Evolutionary conservation across 208 protist genomes (phyloP), one percentile per base, ranked within the genome.

Genomic region (Acanthamoeba quina): DNA sequence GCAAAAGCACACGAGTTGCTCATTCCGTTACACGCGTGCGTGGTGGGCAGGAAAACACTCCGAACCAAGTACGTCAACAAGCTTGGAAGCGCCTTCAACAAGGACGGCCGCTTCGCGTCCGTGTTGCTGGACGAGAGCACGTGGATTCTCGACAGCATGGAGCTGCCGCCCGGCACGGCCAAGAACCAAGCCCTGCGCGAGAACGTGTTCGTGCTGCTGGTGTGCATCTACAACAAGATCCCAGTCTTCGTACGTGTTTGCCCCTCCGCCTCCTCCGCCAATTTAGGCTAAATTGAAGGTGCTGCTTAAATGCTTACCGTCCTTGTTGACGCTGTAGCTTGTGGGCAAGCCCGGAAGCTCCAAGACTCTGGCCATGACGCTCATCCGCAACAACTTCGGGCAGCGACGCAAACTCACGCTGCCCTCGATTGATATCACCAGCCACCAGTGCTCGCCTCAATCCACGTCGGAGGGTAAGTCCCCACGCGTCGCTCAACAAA

Each of bases 321-420:
- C 49, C 52, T 31, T 29, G 21, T 86, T 86, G 24, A 26, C 17
- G n/a, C 62, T 56, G 31, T 88, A 93, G 89, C 47, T 93, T 34
- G 90, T 94, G 47, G 90, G 90, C 68, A 94, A 94, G 90, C 90
- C 90, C 3, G 90, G 90, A 26, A 74, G 54, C 44, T 94, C 90
- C 49, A 94, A 94, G 76, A 74, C 90, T 19, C 41, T 88, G 21
- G 90, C 90, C 5, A 94, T 94, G 54, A 64, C 47, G 15, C 58
- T 94, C n/a, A 64, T 94, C 54, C 31, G 54, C 19, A 60, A 80
- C 60, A 94, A 94, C 56, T 85, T 94, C 37, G 60, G 60, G 13
- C 41, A 49, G n/a, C 72, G 52, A 24, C 17, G 76, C 13, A 86
- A 54, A 29, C 60, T 70, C 21, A 68, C 13, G 15, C 37, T 94